Conservation (phyloP, 2,329 filamentous ascomycete species). For the Penicillium sp. region DNA sequence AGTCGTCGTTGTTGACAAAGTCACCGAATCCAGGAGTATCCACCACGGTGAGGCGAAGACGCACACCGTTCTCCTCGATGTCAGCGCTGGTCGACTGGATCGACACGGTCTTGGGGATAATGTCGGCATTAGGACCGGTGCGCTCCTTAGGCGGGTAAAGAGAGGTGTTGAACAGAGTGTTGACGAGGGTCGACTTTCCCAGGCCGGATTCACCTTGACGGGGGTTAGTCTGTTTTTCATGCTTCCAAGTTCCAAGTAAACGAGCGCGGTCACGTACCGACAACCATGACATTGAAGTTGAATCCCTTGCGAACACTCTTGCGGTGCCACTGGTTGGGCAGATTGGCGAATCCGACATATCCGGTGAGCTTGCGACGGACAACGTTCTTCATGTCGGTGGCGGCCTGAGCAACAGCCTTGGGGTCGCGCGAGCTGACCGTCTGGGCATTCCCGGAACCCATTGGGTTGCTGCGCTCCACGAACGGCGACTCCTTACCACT, state of each 20-base stretch:
- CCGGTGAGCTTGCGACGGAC: conserved; percentile 96
- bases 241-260: background rate
- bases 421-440: conserved; percentile 61
- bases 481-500: conserved; percentile 52
- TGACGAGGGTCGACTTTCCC: conserved; percentile 97
- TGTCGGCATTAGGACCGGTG: conserved; percentile 93
- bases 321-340: conserved; percentile 99
- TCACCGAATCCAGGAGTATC: conserved; percentile 98
- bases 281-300: conserved; percentile 99
- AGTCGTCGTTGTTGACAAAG: conserved; percentile 99
- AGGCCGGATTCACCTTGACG: conserved; percentile 88
- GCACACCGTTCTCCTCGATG: conserved; percentile 97
- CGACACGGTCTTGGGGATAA: conserved; percentile 94
- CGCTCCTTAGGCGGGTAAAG: conserved; percentile 98
- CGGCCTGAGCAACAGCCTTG: conserved; percentile 51
- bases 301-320: conserved; percentile 99
- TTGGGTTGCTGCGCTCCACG: conserved; percentile 54
- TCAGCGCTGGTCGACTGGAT: conserved; percentile 94
- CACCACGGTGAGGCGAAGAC: conserved; percentile 90
- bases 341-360: conserved; percentile 96
- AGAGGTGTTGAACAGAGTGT: conserved; percentile 99
- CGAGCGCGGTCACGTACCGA: conserved; percentile 62
- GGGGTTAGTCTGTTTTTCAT: background rate
- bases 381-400: conserved; percentile 80
- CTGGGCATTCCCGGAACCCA: conserved; percentile 50